Evolutionary conservation across 2,329 filamentous ascomycete species (phyloP), one percentile per base, ranked within the genome.

Genomic region (Coniella vitis): DNA sequence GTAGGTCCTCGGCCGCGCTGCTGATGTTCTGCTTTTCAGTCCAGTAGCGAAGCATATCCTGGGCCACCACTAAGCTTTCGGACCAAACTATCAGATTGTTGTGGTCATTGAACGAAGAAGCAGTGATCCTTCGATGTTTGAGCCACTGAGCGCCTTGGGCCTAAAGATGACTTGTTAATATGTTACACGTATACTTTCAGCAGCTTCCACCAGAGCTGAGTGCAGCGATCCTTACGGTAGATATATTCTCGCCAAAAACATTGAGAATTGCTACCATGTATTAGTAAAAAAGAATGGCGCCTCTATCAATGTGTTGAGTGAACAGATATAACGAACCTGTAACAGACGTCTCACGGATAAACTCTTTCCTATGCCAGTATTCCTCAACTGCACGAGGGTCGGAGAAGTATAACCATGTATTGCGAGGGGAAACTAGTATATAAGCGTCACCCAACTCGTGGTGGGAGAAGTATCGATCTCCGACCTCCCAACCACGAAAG

Each of bases 31-130:
- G 8, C n/a, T 44, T 17, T 2, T 36, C 36, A 3, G 16, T 37
- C 49, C 49, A 51, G 39, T 47, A 51, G 3, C 13, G 34, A 2
- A 51, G 14, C 7, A 51, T 17, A 34, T 51, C 44, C 9, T 8
- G 10, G 5, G 45, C 44, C 2, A 47, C 25, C 1, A 10, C 16
- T 4, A 47, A 17, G 19, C 25, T 38, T 9, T 47, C 45, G 1
- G 49, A 45, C 49, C 45, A 51, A 2, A 47, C 49, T 13, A 51
- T 37, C 12, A 7, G 9, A 14, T 45, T 44, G 20, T 47, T 51
- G 10, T 45, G 49, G 10, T 51, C 45, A 14, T 51, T 51, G 31
- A 45, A 51, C 4, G 44, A 51, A 7, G 20, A 16, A 17, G 31
- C 21, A 3, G 14, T 34, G 8, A 47, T 17, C 25, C 29, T 51